A percentile compares a stretch with the other conserved stretches of the same genome.
Conservation (phyloP, 495 filamentous ascomycete genomes). For the Neurospora sp. region DNA sequence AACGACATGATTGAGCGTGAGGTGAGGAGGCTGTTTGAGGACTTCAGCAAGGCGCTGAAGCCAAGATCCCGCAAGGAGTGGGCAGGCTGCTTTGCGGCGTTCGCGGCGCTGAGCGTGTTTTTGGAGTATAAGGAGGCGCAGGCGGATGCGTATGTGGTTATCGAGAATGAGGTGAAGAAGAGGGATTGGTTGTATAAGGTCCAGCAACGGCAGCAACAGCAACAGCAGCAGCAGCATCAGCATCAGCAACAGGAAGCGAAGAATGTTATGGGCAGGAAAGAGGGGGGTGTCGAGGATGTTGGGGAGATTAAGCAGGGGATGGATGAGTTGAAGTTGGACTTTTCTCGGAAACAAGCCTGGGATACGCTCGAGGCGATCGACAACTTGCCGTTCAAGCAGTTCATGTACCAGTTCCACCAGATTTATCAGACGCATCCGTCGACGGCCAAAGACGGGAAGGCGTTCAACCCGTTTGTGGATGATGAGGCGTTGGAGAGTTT, state of each 20-base stretch:
- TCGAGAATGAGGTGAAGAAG: conserved; percentile 28
- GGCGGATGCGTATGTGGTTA: conserved; percentile 38
- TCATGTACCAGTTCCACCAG: conserved; percentile 43
- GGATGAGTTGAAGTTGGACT: background rate
- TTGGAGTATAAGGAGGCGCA: conserved; percentile 42
- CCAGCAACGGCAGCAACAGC: background rate
- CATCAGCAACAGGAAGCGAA: background rate
- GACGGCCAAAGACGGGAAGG: conserved; percentile 28
- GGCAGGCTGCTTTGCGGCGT: conserved; percentile 41
- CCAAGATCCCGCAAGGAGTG: conserved; percentile 37
- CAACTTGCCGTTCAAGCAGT: conserved; percentile 42
- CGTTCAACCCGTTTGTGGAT: conserved; percentile 37
- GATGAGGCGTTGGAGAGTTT: conserved; percentile 17
- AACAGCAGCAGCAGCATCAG: background rate
- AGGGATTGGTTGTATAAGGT: background rate
- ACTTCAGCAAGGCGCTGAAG: conserved; percentile 37
- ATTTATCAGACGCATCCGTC: conserved; percentile 38
- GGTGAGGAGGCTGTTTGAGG: conserved; percentile 34
- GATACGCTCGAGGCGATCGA: conserved; percentile 20
- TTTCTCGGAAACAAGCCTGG: background rate
- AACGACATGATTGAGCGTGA: conserved; percentile 37
- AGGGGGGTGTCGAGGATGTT: background rate
- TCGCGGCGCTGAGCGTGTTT: conserved; percentile 40
- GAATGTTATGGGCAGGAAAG: background rate
- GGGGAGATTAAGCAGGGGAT: background rate